These are phyloP conservation scores for Neltuma alba DNA, from an alignment of 306 rosid species.

Conservation along the genomic window DNA sequence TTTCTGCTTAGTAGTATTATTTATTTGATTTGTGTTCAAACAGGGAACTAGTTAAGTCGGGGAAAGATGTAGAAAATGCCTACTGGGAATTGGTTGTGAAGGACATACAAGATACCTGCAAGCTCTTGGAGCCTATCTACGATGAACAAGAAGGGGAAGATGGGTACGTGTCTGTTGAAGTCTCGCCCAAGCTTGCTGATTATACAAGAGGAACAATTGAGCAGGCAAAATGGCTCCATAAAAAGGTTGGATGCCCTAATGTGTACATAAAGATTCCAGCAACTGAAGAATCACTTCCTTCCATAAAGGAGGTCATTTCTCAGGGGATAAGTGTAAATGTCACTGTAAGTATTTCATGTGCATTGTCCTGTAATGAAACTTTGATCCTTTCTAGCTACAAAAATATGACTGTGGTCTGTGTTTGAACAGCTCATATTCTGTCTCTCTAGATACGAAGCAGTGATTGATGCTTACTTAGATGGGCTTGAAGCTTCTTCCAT, in stretches of 20 bases:
- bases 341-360: slow-evolving; percentile 63
- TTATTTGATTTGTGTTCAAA: slow-evolving; percentile 32
- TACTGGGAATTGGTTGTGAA: slow-evolving; percentile 96
- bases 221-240: slow-evolving; percentile 87
- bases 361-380: slow-evolving; percentile 7
- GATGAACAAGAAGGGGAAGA: slow-evolving; percentile 68
- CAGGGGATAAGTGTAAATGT: slow-evolving; percentile 88
- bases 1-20: neutral
- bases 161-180: slow-evolving; percentile 85
- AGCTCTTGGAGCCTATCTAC: slow-evolving; percentile 79
- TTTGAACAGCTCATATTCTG: slow-evolving; percentile 82
- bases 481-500: slow-evolving; percentile 85
- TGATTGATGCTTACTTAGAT: slow-evolving; percentile 84
- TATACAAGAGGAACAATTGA: slow-evolving; percentile 76
- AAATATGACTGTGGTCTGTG: slow-evolving; percentile 22
- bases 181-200: slow-evolving; percentile 81
- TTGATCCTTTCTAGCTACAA: neutral
- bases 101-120: slow-evolving; percentile 91
- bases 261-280: slow-evolving; percentile 93
- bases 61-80: slow-evolving; percentile 77
- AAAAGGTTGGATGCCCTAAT: slow-evolving; percentile 68
- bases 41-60: slow-evolving; percentile 70
- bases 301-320: slow-evolving; percentile 81
- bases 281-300: slow-evolving; percentile 74
- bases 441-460: slow-evolving; percentile 79